Evolutionary conservation across 2,329 filamentous ascomycete species (phyloP).

Genomic region (Ustilaginoidea virens): DNA sequence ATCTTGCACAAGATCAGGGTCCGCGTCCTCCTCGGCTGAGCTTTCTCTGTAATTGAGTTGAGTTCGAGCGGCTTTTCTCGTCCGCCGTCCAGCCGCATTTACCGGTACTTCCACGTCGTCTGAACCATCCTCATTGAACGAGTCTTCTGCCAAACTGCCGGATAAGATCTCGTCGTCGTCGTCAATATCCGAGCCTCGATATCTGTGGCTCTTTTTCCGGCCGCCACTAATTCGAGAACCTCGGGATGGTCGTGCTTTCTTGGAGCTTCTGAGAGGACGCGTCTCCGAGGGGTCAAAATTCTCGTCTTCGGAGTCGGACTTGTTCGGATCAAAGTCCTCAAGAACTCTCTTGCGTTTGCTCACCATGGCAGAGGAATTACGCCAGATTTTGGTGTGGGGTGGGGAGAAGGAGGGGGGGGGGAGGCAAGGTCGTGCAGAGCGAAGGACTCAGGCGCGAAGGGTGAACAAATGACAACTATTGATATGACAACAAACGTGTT

Average conservation of each 20-base stretch:
- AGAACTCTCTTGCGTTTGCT: slow-evolving; percentile 42
- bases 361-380: too few species aligned
- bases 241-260: slow-evolving; percentile 25
- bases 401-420: too few species aligned
- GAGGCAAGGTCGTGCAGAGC: too few species aligned
- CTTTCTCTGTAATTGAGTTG: slow-evolving; percentile 32
- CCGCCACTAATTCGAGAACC: slow-evolving; percentile 12
- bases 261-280: slow-evolving; percentile 24
- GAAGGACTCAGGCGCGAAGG: too few species aligned
- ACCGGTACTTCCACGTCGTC: slow-evolving; percentile 25
- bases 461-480: too few species aligned
- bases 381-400: too few species aligned
- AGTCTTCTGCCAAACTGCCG: slow-evolving; percentile 35
- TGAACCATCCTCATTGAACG: slow-evolving; percentile 27
- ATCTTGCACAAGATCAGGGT: slow-evolving; percentile 13
- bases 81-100: slow-evolving; percentile 31
- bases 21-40: slow-evolving; percentile 24
- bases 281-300: slow-evolving; percentile 44
- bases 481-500: too few species aligned
- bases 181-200: slow-evolving; percentile 46
- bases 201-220: slow-evolving; percentile 25
- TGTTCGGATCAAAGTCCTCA: slow-evolving; percentile 48
- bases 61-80: slow-evolving; percentile 31
- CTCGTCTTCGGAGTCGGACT: slow-evolving; percentile 50
- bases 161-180: slow-evolving; percentile 42